Evolutionary conservation across 2,329 filamentous ascomycete genomes (phyloP), one percentile per base, ranked within the genome.

Genomic region (Phyllosticta paracitricarpa): DNA sequence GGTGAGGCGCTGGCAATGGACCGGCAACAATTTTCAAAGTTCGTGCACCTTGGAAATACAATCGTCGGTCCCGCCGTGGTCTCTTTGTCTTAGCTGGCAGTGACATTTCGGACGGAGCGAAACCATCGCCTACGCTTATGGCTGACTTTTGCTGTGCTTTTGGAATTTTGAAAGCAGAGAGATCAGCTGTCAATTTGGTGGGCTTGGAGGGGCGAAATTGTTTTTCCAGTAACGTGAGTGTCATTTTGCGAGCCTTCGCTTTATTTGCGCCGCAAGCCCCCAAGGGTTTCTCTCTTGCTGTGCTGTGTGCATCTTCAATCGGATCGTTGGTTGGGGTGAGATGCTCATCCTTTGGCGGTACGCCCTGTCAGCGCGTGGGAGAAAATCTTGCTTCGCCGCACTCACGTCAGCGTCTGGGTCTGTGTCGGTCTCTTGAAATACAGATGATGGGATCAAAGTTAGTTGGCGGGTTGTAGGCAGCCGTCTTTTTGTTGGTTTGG

Each of bases 401-500:
- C 61, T 59, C 53, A 62, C 61, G 61, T 62, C 56, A 59, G 56
- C 61, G 6, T 40, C 53, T 30, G 53, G 48, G 55, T 61, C 51
- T 33, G 22, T 24, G 10, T 53, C 12, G 10, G 48, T 26, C 9
- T 54, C 48, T 61, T 58, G 25, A 62, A 25, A 54, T 26, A 62
- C 24, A 10, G 54, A 57, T 2, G 67, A 68, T 58, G 69, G 68
- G 26, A 69, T 58, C 25, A 72, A 57, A 30, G 68, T 62, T 52
- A 73, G 70, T 54, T 67, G 63, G 40, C n/a, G 40, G 58, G 68
- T 65, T 52, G 69, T 64, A 61, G 68, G 66, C 33, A 69, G 58
- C 19, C 63, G 56, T 63, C 65, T 66, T 65, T 65, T 68, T 63
- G 63, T 52, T 35, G 25, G 40, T n/a, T 48, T 48, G 40, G n/a